These are phyloP conservation scores for Phaeosphaeriaceae sp. DNA, from an alignment of 2,329 filamentous ascomycete genomes.

Conservation along the genomic window DNA sequence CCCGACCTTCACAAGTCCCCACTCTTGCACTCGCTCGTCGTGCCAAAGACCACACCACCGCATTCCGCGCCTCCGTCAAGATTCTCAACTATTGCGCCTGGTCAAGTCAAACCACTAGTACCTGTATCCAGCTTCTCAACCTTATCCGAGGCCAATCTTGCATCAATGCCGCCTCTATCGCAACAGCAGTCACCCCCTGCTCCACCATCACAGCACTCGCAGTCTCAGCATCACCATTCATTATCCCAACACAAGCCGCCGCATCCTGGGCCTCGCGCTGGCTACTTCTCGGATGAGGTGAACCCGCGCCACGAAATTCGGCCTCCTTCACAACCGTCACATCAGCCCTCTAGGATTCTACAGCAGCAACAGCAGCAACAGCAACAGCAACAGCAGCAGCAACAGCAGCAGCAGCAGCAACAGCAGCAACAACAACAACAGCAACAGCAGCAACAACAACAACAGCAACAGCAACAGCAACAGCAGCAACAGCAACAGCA, in stretches of 20 bases:
- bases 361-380: slow-evolving; percentile 26
- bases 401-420: no score
- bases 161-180: slow-evolving; percentile 34
- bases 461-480: no score
- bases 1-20: slow-evolving; percentile 52
- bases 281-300: slow-evolving; percentile 46
- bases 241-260: slow-evolving; percentile 38
- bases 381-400: no score
- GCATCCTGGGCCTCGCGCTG: slow-evolving; percentile 39
- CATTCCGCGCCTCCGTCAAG: slow-evolving; percentile 28
- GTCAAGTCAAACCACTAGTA: slow-evolving; percentile 34
- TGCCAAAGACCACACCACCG: slow-evolving; percentile 50
- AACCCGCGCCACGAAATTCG: slow-evolving; percentile 37
- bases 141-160: slow-evolving; percentile 35
- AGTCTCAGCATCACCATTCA: slow-evolving; percentile 35
- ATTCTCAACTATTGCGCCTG: slow-evolving; percentile 40
- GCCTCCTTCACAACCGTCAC: slow-evolving; percentile 35
- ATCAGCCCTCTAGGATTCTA: slow-evolving; percentile 29
- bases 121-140: slow-evolving; percentile 27
- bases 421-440: no score
- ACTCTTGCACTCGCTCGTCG: slow-evolving; percentile 25
- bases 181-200: slow-evolving; percentile 41
- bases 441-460: no score
- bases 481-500: no score
- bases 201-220: slow-evolving; percentile 28